Conservation (phyloP, 768 basidiomycete species). For the Punctularia strigosozonata region DNA sequence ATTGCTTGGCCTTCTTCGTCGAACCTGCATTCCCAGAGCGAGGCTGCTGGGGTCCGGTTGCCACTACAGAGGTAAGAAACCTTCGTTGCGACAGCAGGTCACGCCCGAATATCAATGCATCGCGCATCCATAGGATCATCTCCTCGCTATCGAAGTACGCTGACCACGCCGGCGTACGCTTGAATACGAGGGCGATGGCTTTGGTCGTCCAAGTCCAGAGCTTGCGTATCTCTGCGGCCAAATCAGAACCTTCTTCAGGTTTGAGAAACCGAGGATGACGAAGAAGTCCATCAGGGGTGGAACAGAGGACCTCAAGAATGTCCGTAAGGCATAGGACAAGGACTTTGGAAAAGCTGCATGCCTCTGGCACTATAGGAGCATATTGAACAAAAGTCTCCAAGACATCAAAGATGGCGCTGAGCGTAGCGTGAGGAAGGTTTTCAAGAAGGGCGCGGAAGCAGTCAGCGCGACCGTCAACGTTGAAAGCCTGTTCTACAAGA, state of each 20-base stretch:
- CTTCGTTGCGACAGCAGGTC: constrained; percentile 76
- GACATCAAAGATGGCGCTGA: constrained; percentile 63
- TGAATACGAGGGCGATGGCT: constrained; percentile 76
- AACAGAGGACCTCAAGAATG: constrained; percentile 80
- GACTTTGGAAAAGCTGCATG: constrained; percentile 78
- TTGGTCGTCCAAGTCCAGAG: constrained; percentile 80
- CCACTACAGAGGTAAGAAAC: constrained; percentile 46
- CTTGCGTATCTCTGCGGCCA: constrained; percentile 43
- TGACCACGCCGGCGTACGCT: constrained; percentile 76
- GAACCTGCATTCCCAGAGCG: too few relatives aligned
- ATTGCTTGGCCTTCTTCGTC: constrained; percentile 25
- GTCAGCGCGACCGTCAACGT: constrained; percentile 81
- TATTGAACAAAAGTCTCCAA: constrained; percentile 53
- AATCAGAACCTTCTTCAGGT: constrained; percentile 28
- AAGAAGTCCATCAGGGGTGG: constrained; percentile 57
- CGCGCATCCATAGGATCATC: constrained; percentile 98
- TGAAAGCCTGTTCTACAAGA: constrained; percentile 76
- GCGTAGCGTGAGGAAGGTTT: constrained; percentile 48
- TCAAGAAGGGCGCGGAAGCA: constrained; percentile 74
- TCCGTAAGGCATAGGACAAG: constrained; percentile 91
- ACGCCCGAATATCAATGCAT: constrained; percentile 86
- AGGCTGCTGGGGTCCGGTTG: constrained; percentile 11
- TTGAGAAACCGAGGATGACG: constrained; percentile 41
- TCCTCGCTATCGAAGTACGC: constrained; percentile 63
- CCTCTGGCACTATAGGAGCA: constrained; percentile 64